phyloP scores from a whole-genome alignment of 2,329 filamentous ascomycete species.

The Fusarium sarcochroum region DNA sequence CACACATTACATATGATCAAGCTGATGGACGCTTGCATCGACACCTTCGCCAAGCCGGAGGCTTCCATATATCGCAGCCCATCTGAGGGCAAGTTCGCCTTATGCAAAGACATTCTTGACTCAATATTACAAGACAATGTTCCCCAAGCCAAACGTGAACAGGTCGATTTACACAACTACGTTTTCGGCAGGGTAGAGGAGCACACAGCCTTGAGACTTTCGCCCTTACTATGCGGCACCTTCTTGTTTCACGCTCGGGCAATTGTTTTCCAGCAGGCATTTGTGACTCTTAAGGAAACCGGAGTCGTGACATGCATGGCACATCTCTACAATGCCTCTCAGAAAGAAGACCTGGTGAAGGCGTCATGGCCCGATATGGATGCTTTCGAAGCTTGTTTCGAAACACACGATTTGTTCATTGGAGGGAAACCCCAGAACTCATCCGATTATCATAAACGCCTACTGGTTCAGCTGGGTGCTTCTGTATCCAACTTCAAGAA shows the following conservation, averaged over 20 bases:
- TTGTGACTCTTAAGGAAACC: neutral
- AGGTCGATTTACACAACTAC: too few relatives aligned
- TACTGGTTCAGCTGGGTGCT: neutral
- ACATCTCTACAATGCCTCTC: conserved; percentile 9
- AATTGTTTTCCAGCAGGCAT: neutral
- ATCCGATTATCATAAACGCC: neutral
- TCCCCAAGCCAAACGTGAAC: too few relatives aligned
- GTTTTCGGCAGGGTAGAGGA: too few relatives aligned
- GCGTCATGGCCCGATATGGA: neutral
- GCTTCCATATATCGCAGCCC: too few relatives aligned
- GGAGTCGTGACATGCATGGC: neutral
- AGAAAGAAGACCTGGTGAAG: neutral
- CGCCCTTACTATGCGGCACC: neutral
- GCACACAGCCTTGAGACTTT: neutral
- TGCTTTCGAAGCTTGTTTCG: conserved; percentile 1
- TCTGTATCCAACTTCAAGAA: neutral
- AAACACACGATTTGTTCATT: neutral
- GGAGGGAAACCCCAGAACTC: neutral
- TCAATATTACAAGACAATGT: neutral
- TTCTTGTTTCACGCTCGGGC: neutral
- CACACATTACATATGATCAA: neutral
- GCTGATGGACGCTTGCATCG: neutral
- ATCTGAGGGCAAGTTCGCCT: too few relatives aligned
- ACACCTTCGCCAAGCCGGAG: neutral
- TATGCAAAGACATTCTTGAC: neutral